Base-by-base conservation (phyloP, 2,329 filamentous ascomycete genomes). In the Fusarium oligoseptatum region DNA sequence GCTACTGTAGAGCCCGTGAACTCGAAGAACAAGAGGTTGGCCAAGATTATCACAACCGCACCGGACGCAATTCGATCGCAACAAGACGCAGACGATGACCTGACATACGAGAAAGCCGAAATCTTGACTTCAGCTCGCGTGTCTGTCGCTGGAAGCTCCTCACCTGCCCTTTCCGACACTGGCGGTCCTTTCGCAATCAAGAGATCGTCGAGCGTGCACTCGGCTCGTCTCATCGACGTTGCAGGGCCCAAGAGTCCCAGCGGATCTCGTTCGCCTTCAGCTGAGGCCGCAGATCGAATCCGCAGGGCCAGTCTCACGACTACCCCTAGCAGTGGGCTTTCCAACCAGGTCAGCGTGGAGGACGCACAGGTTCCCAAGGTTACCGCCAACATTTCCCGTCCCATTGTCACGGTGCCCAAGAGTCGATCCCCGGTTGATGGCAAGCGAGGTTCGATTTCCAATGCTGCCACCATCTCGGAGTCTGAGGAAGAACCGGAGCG, bases 141-240 rank as follows among this genome's bases (percentile, higher is more conserved):
- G 10, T 91, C 89, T 4, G 85, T 90, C 29, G 85, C 85, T 34
- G 88, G 88, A 37, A 85, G 86, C 73, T 85, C 84, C 36, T 89
- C 88, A 1, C 87, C 87, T 3, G 82, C 87, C 3, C 80, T 82
- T 2, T 88, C 88, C 1, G 88, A 90, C 9, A 81, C 82, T 45
- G 84, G 83, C 32, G 86, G 76, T 75, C 71, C 84, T 76, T 64
- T 80, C 83, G 67, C 83, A 67, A 71, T 83, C 77, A 72, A 83
- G 74, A 72, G 79, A 82, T 76, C 86, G 78, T 76, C 87, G 3
- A 90, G 88, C 73, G 83, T 89, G 20, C 86, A 87, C 70, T 91
- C 89, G 4, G 87, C 88, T 39, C 87, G 89, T n/a, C 83, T 91
- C 39, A 88, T 91, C 29, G 89, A 91, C 39, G 89, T 91, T 6